Evolutionary conservation across 2,329 filamentous ascomycete genomes (phyloP).

Genomic region (Massarina eburnea): DNA sequence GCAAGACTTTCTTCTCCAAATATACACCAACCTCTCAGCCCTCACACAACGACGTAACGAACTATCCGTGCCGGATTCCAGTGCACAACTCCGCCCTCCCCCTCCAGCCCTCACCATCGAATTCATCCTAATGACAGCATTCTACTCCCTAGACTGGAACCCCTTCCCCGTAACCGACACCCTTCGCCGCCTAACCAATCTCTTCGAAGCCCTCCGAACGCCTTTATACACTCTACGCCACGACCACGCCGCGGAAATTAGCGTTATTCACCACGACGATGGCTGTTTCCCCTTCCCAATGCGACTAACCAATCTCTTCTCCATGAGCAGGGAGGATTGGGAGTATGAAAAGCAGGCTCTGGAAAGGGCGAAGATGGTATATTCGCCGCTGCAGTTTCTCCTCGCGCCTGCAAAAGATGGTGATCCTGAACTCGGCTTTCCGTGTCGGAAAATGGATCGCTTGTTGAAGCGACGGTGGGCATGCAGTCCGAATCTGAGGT

Average conservation of each 20-base stretch:
- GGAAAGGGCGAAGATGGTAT: neutral
- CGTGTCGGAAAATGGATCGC: neutral
- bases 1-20: slow-evolving; percentile 7
- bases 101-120: slow-evolving; percentile 14
- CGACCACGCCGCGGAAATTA: slow-evolving; percentile 15
- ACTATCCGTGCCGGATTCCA: neutral
- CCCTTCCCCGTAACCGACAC: neutral
- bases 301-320: slow-evolving; percentile 15
- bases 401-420: neutral
- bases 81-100: no score
- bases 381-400: neutral
- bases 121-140: slow-evolving; percentile 22
- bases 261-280: slow-evolving; percentile 22
- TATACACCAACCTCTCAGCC: slow-evolving; percentile 2
- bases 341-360: slow-evolving; percentile 14
- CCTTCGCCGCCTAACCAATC: slow-evolving; percentile 12
- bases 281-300: slow-evolving; percentile 16
- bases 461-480: neutral
- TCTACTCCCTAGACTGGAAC: neutral
- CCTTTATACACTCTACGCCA: slow-evolving; percentile 21
- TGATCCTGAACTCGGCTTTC: neutral
- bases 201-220: slow-evolving; percentile 19
- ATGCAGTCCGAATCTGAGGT: neutral
- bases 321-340: slow-evolving; percentile 21
- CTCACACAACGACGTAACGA: neutral